Conservation (phyloP, 2,329 filamentous ascomycete species). For the Paecilomyces sp. region DNA sequence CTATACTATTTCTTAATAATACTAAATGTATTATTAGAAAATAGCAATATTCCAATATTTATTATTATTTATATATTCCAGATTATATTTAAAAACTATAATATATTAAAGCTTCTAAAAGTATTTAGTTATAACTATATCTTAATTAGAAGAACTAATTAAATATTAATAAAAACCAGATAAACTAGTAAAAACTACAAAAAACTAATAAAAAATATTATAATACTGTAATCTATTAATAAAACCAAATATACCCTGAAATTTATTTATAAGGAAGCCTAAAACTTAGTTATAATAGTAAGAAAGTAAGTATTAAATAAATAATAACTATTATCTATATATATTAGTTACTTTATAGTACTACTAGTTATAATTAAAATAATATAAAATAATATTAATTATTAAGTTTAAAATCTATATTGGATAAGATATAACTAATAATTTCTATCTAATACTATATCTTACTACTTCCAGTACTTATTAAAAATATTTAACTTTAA, state of each 20-base stretch:
- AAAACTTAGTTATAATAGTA: not conserved
- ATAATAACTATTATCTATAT: too few relatives aligned
- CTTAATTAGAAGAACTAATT: not conserved
- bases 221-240: not conserved
- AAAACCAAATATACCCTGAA: not conserved
- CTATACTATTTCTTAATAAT: not conserved
- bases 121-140: not conserved
- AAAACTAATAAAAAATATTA: not conserved
- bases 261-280: too few relatives aligned
- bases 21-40: too few relatives aligned
- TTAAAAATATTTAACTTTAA: not conserved
- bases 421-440: not conserved
- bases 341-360: too few relatives aligned
- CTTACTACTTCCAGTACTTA: not conserved
- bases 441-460: not conserved
- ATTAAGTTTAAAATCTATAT: not conserved
- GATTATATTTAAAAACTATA: not conserved
- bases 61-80: not conserved
- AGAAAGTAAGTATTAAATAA: not conserved
- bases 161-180: not conserved
- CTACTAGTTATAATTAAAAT: not conserved
- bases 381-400: not conserved
- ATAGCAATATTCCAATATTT: not conserved
- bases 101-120: not conserved
- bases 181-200: not conserved